Evolutionary conservation across 106 monocot species (phyloP).

Genomic region (Alisma plantagoaquatica): DNA sequence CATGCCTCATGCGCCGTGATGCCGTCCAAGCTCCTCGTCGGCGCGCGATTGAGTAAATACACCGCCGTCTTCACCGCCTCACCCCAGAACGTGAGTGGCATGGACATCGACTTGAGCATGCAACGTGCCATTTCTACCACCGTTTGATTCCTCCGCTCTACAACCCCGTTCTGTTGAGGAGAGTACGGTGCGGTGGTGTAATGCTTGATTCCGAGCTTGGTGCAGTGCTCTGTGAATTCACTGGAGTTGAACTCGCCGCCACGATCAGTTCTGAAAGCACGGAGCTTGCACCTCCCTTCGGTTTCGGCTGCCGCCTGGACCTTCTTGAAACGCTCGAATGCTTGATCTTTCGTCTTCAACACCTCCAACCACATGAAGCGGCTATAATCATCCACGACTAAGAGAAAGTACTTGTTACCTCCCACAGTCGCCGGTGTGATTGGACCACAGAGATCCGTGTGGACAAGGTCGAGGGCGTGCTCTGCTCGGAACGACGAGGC

Average conservation of each 20-base stretch:
- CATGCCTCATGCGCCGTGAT: too few species aligned
- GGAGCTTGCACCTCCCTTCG: too few species aligned
- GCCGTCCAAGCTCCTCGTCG: too few species aligned
- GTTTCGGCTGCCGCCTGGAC: constrained; percentile 10
- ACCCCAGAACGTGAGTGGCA: too few species aligned
- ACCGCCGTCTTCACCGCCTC: too few species aligned
- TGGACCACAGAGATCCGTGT: constrained; percentile 19
- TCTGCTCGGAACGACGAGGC: neutral
- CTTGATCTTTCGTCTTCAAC: too few species aligned
- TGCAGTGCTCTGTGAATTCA: too few species aligned
- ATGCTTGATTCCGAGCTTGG: neutral
- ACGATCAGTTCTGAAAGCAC: too few species aligned
- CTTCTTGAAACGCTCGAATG: constrained; percentile 3
- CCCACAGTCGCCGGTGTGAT: constrained; percentile 2
- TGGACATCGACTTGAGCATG: too few species aligned
- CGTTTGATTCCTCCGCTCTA: constrained; percentile 11
- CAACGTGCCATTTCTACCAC: constrained; percentile 11
- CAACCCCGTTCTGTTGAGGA: constrained; percentile 20
- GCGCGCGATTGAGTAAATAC: too few species aligned
- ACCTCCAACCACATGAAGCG: too few species aligned
- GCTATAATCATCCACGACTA: constrained; percentile 17
- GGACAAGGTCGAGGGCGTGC: constrained; percentile 4
- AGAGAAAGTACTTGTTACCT: neutral
- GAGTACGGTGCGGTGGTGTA: constrained; percentile 9
- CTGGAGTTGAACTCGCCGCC: too few species aligned